phyloP scores from a whole-genome alignment of 805 yeast species.

The Saccharomyces jurei region DNA sequence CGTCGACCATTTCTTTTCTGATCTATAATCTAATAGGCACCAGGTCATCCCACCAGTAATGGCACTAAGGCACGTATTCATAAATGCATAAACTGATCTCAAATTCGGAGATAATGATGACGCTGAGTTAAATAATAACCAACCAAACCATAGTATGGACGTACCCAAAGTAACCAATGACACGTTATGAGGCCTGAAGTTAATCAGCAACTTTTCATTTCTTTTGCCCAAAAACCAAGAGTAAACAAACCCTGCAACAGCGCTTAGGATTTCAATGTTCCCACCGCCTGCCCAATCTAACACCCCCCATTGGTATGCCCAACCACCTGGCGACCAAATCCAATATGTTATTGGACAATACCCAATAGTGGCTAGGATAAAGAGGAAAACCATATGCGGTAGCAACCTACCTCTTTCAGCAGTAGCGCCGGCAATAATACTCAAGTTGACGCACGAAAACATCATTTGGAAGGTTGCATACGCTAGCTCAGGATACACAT shows the following conservation, averaged over 20 bases:
- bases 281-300: constrained; percentile 96
- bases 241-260: constrained; percentile 78
- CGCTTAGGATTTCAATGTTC: constrained; percentile 88
- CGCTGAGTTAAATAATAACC: constrained; percentile 94
- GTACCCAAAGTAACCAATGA: constrained; percentile 84
- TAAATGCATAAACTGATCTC: constrained; percentile 75
- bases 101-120: constrained; percentile 73
- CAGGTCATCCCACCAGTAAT: constrained; percentile 83
- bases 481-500: constrained; percentile 66
- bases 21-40: constrained; percentile 77
- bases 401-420: constrained; percentile 85
- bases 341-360: constrained; percentile 87
- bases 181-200: constrained; percentile 88
- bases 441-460: constrained; percentile 78
- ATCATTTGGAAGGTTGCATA: constrained; percentile 82
- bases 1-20: constrained; percentile 82
- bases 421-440: constrained; percentile 80
- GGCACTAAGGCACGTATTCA: constrained; percentile 83
- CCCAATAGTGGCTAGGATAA: constrained; percentile 81
- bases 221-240: constrained; percentile 70
- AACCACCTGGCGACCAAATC: constrained; percentile 86
- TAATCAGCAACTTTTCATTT: constrained; percentile 61
- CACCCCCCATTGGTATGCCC: constrained; percentile 86
- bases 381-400: constrained; percentile 71
- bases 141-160: constrained; percentile 77